Conservation (phyloP, 208 protist genomes). For the Leishmania braziliensis region DNA sequence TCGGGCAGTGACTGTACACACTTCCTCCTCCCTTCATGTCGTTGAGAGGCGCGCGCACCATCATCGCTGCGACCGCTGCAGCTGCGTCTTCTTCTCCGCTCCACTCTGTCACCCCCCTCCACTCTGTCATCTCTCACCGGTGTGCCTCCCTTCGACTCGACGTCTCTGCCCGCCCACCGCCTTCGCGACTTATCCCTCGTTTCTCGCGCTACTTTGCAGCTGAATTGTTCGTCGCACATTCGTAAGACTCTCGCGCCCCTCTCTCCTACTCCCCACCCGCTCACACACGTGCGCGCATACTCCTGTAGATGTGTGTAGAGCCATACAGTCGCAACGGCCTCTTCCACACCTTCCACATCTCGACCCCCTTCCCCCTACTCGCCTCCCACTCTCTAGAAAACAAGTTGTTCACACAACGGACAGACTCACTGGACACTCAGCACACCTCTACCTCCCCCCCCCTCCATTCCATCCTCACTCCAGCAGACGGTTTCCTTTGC, state of each 20-base stretch:
- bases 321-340: background rate
- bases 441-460: background rate
- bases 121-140: background rate
- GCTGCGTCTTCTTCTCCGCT: background rate
- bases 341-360: background rate
- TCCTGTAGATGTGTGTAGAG: background rate
- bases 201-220: too few relatives aligned
- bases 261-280: background rate
- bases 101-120: background rate
- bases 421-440: background rate
- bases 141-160: background rate
- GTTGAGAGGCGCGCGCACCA: background rate
- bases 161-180: background rate
- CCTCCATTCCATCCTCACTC: background rate
- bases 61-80: background rate
- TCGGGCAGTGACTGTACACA: too few relatives aligned
- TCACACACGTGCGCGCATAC: background rate
- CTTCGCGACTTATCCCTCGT: background rate
- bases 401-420: background rate
- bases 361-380: background rate
- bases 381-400: background rate
- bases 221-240: too few relatives aligned
- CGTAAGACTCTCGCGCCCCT: background rate
- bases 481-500: background rate
- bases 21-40: background rate